Conservation (phyloP, 371 early-diverging fungal species). For the Circinella umbellata region DNA sequence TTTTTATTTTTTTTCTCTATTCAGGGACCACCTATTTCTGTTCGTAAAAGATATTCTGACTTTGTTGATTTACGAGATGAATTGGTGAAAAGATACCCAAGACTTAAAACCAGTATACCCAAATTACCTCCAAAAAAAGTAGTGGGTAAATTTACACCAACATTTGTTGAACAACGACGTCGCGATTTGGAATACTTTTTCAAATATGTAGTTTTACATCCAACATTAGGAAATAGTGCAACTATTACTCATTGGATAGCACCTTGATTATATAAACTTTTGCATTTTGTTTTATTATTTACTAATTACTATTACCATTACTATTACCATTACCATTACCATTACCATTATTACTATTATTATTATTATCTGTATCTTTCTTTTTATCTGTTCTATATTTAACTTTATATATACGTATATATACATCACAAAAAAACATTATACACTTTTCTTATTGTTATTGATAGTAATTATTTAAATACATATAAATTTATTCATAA, state of each 20-base stretch:
- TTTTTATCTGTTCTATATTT: no score
- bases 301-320: not conserved
- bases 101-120: constrained; percentile 51
- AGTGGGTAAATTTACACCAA: constrained; percentile 57
- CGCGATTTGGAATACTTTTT: constrained; percentile 65
- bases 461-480: no score
- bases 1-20: no score
- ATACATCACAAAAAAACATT: no score
- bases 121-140: constrained; percentile 61
- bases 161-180: constrained; percentile 58
- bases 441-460: no score
- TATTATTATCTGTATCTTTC: no score
- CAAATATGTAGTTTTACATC: constrained; percentile 58
- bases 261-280: constrained; percentile 23
- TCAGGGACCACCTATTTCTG: constrained; percentile 53
- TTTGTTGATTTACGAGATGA: constrained; percentile 55
- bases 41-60: constrained; percentile 60
- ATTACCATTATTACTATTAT: no score
- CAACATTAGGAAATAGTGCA: constrained; percentile 49
- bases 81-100: constrained; percentile 45
- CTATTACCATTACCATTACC: not conserved
- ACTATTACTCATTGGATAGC: constrained; percentile 54
- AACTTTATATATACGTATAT: no score
- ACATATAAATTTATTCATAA: not conserved
- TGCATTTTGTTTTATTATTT: not conserved